phyloP scores from a whole-genome alignment of 768 basidiomycete genomes.

The Rhizopogon salebrosus region DNA sequence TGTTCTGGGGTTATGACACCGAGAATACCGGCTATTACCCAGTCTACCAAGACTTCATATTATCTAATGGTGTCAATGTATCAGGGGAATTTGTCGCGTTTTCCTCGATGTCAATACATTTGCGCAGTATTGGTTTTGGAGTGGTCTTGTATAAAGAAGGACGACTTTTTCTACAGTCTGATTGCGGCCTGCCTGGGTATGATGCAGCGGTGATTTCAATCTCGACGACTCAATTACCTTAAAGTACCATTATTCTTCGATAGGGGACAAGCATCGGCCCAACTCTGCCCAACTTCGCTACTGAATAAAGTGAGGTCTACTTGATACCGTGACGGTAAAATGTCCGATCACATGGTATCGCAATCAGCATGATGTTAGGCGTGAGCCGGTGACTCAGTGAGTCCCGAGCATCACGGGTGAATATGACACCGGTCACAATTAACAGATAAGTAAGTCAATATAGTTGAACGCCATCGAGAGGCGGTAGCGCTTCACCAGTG shows the following conservation, averaged over 20 bases:
- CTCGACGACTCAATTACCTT: neutral
- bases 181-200: neutral
- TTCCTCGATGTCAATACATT: neutral
- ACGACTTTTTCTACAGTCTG: no score
- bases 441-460: no score
- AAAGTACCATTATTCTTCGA: neutral
- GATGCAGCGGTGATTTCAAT: neutral
- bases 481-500: neutral
- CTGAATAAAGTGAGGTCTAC: neutral
- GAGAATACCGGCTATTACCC: neutral
- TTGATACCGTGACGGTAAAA: neutral
- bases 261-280: neutral
- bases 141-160: no score
- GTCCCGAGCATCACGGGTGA: no score
- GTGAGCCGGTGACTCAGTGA: no score
- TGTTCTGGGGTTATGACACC: neutral
- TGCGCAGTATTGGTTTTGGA: neutral
- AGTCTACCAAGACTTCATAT: no score
- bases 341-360: neutral
- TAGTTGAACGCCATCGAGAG: no score
- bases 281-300: neutral
- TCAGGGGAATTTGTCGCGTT: neutral
- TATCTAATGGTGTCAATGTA: neutral
- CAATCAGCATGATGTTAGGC: neutral
- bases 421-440: no score